phyloP scores from a whole-genome alignment of 768 basidiomycete genomes.

The Rickenella mellea region DNA sequence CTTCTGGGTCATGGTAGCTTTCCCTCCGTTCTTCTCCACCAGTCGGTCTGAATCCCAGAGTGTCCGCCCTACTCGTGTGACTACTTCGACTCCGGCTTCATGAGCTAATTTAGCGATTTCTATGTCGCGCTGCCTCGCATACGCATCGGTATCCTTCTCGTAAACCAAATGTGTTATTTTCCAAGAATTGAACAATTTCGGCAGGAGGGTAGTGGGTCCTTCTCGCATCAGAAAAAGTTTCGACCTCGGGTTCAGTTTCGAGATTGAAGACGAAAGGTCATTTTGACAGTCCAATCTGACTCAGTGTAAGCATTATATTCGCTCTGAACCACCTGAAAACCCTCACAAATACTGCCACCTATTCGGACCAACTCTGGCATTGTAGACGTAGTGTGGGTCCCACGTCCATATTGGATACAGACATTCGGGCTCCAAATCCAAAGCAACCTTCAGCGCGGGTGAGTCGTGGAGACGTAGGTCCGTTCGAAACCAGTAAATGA shows the following conservation, averaged over 20 bases:
- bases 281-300: too few species aligned
- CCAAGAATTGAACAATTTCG: too few species aligned
- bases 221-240: constrained; percentile 15
- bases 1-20: too few species aligned
- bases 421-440: neutral
- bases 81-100: constrained; percentile 10
- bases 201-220: constrained; percentile 9
- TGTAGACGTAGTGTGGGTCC: constrained; percentile 1
- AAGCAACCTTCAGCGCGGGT: constrained; percentile 6
- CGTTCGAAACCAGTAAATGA: constrained; percentile 10
- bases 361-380: neutral
- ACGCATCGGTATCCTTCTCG: constrained; percentile 12
- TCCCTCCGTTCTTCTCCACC: constrained; percentile 6
- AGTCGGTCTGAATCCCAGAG: constrained; percentile 2
- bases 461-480: constrained; percentile 11
- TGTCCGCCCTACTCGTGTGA: constrained; percentile 1
- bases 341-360: too few species aligned
- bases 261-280: constrained; percentile 7
- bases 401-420: constrained; percentile 4
- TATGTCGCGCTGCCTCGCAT: constrained; percentile 6
- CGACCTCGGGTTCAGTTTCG: constrained; percentile 8
- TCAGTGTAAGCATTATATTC: too few species aligned
- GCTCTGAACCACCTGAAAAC: too few species aligned
- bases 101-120: constrained; percentile 10
- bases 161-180: constrained; percentile 12